Evolutionary conservation across 306 rosid species (phyloP).

Genomic region (Lagenaria siceraria): DNA sequence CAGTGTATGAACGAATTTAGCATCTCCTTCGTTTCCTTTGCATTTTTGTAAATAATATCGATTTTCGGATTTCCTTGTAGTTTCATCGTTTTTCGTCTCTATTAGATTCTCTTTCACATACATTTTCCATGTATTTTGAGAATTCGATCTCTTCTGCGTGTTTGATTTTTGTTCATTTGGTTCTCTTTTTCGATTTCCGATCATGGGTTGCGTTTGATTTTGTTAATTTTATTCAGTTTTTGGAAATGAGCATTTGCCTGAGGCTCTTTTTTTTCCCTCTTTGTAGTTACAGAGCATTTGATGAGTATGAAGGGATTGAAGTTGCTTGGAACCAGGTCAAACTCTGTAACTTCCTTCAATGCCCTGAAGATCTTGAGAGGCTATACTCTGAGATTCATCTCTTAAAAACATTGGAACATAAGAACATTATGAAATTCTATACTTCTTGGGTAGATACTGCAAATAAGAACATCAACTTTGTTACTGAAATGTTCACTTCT

Average conservation of each 20-base stretch:
- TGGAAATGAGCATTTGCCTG: neutral
- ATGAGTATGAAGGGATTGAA: constrained; percentile 93
- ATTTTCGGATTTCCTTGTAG: neutral
- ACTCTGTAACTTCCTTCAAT: constrained; percentile 75
- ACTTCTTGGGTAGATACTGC: constrained; percentile 92
- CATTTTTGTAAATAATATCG: neutral
- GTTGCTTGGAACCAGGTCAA: constrained; percentile 99
- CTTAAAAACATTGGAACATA: constrained; percentile 72
- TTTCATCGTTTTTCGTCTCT: neutral
- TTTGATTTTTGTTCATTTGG: neutral
- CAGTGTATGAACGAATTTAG: constrained; percentile 43
- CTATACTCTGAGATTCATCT: constrained; percentile 94
- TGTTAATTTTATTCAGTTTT: neutral
- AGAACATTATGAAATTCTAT: constrained; percentile 81
- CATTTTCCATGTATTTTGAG: neutral
- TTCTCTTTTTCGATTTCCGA: neutral
- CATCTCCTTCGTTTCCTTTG: neutral
- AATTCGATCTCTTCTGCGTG: neutral
- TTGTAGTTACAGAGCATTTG: constrained; percentile 84
- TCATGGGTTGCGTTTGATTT: neutral
- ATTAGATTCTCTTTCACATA: neutral
- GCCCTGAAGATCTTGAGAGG: constrained; percentile 90
- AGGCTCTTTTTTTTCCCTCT: neutral
- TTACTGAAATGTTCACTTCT: constrained; percentile 93
- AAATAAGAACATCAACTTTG: constrained; percentile 81